These are phyloP conservation scores for Aspergillus ellipticus DNA, from an alignment of 495 filamentous ascomycete genomes.

Conservation along the genomic window DNA sequence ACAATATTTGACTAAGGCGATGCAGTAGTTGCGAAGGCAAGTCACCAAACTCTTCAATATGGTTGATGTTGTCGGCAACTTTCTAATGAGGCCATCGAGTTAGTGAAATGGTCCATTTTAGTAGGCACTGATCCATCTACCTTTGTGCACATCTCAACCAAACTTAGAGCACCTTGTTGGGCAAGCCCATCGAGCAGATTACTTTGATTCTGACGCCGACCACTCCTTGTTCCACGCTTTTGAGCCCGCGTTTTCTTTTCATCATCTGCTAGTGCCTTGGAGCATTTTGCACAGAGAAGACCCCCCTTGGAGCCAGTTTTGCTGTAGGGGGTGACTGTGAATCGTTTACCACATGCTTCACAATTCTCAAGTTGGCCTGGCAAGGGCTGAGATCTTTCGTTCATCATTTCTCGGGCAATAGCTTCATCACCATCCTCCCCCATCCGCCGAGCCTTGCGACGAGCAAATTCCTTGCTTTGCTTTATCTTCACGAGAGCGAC, in stretches of 20 bases:
- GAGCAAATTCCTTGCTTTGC: conserved; percentile 65
- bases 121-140: conserved; percentile 21
- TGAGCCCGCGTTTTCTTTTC: conserved; percentile 59
- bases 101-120: neutral
- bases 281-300: conserved; percentile 78
- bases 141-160: conserved; percentile 77
- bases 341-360: conserved; percentile 78
- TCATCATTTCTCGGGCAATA: conserved; percentile 51
- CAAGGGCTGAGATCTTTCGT: conserved; percentile 59
- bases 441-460: conserved; percentile 48
- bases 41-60: conserved; percentile 81
- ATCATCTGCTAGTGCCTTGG: conserved; percentile 67
- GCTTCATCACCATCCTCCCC: conserved; percentile 48
- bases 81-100: conserved; percentile 40
- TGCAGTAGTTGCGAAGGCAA: conserved; percentile 64
- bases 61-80: conserved; percentile 73
- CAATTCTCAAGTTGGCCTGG: conserved; percentile 90
- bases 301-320: conserved; percentile 78
- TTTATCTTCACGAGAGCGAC: conserved; percentile 73
- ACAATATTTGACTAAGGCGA: conserved; percentile 74
- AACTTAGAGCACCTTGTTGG: conserved; percentile 62
- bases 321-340: conserved; percentile 90
- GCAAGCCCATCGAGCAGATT: conserved; percentile 72
- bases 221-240: conserved; percentile 49
- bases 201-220: conserved; percentile 70